Evolutionary conservation across 73 alveolate species (phyloP), one percentile per base, ranked within the genome.

Genomic region (Symbiodinium pilosum): DNA sequence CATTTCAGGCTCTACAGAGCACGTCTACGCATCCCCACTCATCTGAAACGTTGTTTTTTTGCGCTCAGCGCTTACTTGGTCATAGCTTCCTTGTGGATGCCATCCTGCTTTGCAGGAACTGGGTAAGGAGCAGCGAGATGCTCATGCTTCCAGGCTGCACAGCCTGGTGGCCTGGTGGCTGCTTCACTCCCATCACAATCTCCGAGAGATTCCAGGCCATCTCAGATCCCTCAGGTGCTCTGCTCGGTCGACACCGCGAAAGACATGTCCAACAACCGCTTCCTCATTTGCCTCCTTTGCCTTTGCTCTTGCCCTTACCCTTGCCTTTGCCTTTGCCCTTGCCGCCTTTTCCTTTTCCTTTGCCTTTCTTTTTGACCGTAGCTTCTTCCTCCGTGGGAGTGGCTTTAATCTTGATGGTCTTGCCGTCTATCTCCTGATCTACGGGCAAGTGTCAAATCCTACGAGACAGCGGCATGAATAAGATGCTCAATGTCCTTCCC

Each of bases 391-490:
- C 97, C 18, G 24, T 40, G 0, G 97, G 97, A 34, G 97, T 91
- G 39, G 77, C 81, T 12, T 91, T 91, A 30, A n/a, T 88, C 36
- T 91, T 91, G 89, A 91, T 56, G 36, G 44, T 44, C 30, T 88
- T 71, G 30, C 97, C 97, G 81, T 91, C 97, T n/a, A 91, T 68
- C 97, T 91, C 97, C 97, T 91, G n/a, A n/a, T n/a, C 81, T 18
- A 4, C 26, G 11, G 36, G 30, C 32, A 26, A 41, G 26, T 14
- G 6, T 43, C 12, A 64, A 64, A 43, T 14, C 36, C 77, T 16
- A 1, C 43, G 26, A 26, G 9, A 28, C 51, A 3, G 81, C 30
- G 1, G 42, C 28, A 32, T 44, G 32, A 8, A 2, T 8, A 1
- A 73, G 28, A 84, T 32, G 4, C 59, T 56, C 51, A 34, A 14